Evolutionary conservation across 2,329 filamentous ascomycete genomes (phyloP).

Genomic region (Fusarium sp.): DNA sequence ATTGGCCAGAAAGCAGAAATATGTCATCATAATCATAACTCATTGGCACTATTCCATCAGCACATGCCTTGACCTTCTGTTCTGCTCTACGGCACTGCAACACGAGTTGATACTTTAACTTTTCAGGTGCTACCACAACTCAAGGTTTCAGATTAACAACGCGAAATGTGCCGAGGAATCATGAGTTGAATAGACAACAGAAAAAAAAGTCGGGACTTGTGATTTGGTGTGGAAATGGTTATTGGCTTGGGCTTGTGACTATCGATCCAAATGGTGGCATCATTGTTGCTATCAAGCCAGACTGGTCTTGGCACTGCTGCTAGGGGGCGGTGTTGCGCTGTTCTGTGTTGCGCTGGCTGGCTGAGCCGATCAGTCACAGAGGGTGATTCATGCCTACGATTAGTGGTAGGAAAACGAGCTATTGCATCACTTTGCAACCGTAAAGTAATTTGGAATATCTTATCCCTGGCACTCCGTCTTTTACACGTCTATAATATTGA

Average conservation of each 20-base stretch:
- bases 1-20: slow-evolving; percentile 24
- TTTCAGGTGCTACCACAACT: background rate
- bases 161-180: slow-evolving; percentile 10
- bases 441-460: slow-evolving; percentile 6
- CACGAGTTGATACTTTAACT: slow-evolving; percentile 5
- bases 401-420: slow-evolving; percentile 29
- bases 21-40: slow-evolving; percentile 43
- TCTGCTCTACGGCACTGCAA: slow-evolving; percentile 14
- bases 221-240: slow-evolving; percentile 10
- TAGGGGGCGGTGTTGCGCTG: slow-evolving; percentile 28
- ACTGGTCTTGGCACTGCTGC: slow-evolving; percentile 38
- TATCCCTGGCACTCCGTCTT: slow-evolving; percentile 11
- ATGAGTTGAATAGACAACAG: background rate
- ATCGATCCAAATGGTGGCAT: slow-evolving; percentile 39
- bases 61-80: slow-evolving; percentile 33
- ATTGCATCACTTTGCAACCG: slow-evolving; percentile 18
- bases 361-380: slow-evolving; percentile 26
- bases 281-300: slow-evolving; percentile 31
- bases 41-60: slow-evolving; percentile 31
- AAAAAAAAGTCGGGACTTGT: background rate
- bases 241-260: slow-evolving; percentile 22
- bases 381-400: slow-evolving; percentile 15
- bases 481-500: slow-evolving; percentile 6
- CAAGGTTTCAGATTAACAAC: slow-evolving; percentile 1
- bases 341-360: slow-evolving; percentile 1